phyloP scores from a whole-genome alignment of 2,329 filamentous ascomycete species.

The Epichloe coenophiala region DNA sequence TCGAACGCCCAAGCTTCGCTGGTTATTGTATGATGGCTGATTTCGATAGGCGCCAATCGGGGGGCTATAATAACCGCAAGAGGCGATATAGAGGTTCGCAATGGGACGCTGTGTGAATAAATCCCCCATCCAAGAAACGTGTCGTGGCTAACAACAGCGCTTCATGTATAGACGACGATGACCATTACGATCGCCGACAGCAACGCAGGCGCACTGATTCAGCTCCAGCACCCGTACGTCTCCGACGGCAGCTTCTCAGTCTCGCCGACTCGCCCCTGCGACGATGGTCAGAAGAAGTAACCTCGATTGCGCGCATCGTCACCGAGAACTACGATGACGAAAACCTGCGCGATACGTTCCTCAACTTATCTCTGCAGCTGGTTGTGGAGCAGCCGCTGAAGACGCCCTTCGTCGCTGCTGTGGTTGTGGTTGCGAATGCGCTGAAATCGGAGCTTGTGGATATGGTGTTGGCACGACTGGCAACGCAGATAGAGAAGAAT shows the following conservation, averaged over 20 bases:
- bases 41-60: constrained; percentile 41
- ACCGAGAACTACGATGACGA: constrained; percentile 78
- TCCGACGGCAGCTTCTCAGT: constrained; percentile 65
- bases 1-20: not conserved
- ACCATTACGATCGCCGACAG: constrained; percentile 61
- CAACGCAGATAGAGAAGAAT: constrained; percentile 48
- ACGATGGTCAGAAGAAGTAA: constrained; percentile 66
- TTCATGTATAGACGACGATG: constrained; percentile 45
- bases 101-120: too few relatives aligned
- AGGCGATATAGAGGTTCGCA: constrained; percentile 62
- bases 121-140: not conserved
- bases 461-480: constrained; percentile 53
- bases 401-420: constrained; percentile 84
- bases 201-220: constrained; percentile 64
- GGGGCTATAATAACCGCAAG: constrained; percentile 53
- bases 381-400: constrained; percentile 88
- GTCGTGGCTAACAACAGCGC: constrained; percentile 1
- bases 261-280: constrained; percentile 73
- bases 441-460: constrained; percentile 61
- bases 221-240: constrained; percentile 50
- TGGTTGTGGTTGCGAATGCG: constrained; percentile 67
- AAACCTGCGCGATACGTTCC: constrained; percentile 59
- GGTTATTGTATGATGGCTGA: constrained; percentile 31
- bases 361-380: constrained; percentile 62
- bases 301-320: constrained; percentile 60